Evolutionary conservation across 805 yeast species (phyloP), one percentile per base, ranked within the genome.

Genomic region (Starmerella floris): DNA sequence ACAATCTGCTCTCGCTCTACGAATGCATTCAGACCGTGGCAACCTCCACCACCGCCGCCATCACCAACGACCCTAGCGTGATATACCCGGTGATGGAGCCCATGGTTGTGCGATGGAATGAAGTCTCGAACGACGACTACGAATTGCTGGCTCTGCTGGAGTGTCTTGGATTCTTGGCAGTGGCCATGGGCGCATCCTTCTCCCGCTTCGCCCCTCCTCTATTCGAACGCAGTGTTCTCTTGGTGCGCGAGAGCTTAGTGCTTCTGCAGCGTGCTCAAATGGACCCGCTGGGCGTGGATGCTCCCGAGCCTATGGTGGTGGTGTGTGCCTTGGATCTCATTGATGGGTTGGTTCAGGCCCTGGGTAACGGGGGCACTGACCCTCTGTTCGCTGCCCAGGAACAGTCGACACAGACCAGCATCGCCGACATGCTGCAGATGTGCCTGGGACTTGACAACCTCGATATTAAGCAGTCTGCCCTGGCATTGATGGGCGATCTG

Each of bases 381-480:
- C 46, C 50, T 6, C 38, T 49, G 41, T 46, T 50, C 30, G 42
- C 39, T 16, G 50, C 52, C 6, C 50, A 45, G 33, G 48, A 50
- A 21, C 46, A 27, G 27, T 41, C 42, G 32, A 48, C 46, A 3
- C 82, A 81, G 13, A 60, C 65, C 6, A 77, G 76, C 48, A 67
- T 77, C 25, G 73, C 68, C 9, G 79, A 73, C 33, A 63, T 82
- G 49, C 68, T 79, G 39, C 42, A 40, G 13, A 45, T 48, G 23
- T 45, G 54, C 40, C 56, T 87, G 43, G 69, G 83, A 65, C 76
- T 72, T 30, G 63, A 85, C 38, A 57, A 69, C 22, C 77, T 76
- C 48, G 97, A 91, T 59, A 95, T 91, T n/a, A 73, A 96, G 50
- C 98, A 91, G 62, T 75, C 84, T 45, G 83, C 88, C 0, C 84